Conservation (phyloP, 306 rosid species). For the Malus asiatica region DNA sequence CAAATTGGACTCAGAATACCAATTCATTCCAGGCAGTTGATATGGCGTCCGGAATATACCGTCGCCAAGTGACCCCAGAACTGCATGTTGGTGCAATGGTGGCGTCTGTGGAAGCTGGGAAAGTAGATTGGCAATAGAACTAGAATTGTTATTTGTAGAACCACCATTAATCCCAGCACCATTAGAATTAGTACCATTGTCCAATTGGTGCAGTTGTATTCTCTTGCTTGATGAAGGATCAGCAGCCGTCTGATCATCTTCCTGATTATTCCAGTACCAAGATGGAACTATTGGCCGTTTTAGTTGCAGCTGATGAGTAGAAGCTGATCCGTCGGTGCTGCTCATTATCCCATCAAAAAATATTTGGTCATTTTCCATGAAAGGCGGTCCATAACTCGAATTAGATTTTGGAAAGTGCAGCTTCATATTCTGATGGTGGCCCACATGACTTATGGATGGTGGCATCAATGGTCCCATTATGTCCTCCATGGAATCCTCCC, state of each 20-base stretch:
- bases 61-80: constrained; percentile 43
- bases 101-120: constrained; percentile 68
- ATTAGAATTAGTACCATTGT: constrained; percentile 10
- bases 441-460: constrained; percentile 22
- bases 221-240: constrained; percentile 43
- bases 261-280: constrained; percentile 46
- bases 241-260: not conserved
- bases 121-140: constrained; percentile 51
- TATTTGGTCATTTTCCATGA: constrained; percentile 46
- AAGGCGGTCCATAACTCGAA: constrained; percentile 28
- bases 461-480: constrained; percentile 41
- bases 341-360: constrained; percentile 40
- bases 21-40: constrained; percentile 57
- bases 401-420: constrained; percentile 47
- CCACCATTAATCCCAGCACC: constrained; percentile 7
- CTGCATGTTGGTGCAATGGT: constrained; percentile 55
- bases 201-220: constrained; percentile 28
- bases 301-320: constrained; percentile 28
- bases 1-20: constrained; percentile 49
- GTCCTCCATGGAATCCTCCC: constrained; percentile 56
- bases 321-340: not conserved
- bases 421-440: constrained; percentile 25
- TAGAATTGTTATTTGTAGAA: constrained; percentile 18
- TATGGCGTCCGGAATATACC: constrained; percentile 34
- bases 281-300: constrained; percentile 39